Evolutionary conservation across 1,139 yeast species (phyloP), one percentile per base, ranked within the genome.

Genomic region (Yamadazyma dushanensis): DNA sequence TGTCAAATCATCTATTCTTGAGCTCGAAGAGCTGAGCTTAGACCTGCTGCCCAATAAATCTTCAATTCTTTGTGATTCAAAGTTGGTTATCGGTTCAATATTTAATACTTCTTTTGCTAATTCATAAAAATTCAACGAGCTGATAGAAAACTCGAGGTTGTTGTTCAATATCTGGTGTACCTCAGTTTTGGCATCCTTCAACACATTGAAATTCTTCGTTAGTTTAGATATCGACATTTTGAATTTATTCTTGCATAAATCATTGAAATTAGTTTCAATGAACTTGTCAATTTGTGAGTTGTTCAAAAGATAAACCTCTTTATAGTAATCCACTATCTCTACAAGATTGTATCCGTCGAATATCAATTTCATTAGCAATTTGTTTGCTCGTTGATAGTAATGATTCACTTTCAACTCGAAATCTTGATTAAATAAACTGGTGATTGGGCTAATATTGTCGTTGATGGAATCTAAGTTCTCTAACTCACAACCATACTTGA

Each of bases 351-450:
- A 86, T 0, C 92, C 89, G 16, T 75, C 68, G 38, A 77, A 70
- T 16, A 86, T 60, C 28, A 90, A 59, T 32, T 73, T 69, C 49
- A 85, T 60, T 17, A 89, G 63, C 20, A 78, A 56, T 26, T 63
- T 63, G 56, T 89, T 90, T 1, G 97, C 92, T 34, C 83, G 66
- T 17, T 66, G 54, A 49, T 85, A 87, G 29, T 87, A 86, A 15
- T 71, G 66, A 31, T 80, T 73, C 16, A 92, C 67, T 36, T 75
- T 75, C 15, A 80, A 57, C 31, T 75, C 73, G 29, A 88, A 61
- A 49, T 78, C 77, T 2, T 76, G 70, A 22, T 84, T 81, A 36
- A 77, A 81, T 31, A 88, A 63, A 31, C 56, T 62, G 9, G 54
- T 61, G 27, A 65, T 61, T 2, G 61, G 61, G 22, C 41, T 47